Evolutionary conservation across 1,284 basidiomycete genomes (phyloP), one percentile per base, ranked within the genome.

Genomic region (Apiotrichum veenhuisii): DNA sequence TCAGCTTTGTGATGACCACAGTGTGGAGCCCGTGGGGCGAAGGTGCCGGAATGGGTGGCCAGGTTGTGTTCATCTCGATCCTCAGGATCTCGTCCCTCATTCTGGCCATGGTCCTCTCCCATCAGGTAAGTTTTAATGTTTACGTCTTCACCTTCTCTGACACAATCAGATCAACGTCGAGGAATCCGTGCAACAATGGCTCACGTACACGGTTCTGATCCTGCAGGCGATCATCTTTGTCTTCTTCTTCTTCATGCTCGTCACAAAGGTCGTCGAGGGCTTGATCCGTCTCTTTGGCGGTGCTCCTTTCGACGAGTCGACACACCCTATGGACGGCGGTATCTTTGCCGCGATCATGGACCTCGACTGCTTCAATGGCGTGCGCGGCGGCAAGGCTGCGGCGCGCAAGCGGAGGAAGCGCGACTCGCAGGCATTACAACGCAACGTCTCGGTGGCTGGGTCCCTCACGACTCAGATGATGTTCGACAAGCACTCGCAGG

Each of bases 11-110:
- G 52, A 83, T 89, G 33, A 95, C 92, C 41, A 91, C 88, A 58
- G 81, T 96, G 41, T 96, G 92, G 91, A 82, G 94, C 57, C 93
- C 94, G 18, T 98, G 94, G 94, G 92, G 90, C 41, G 88, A 89
- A 54, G 93, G 94, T 3, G 92, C 94, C 1, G 89, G 91, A 64
- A 97, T 97, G 94, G 94, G 92, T 17, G 82, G 91, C 22, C 86
- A 93, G 58, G 91, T 89, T 73, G 95, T 96, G 78, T 79, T 96
- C 67, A 87, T 94, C 63, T 92, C 89, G 59, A 89, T 96, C 3
- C 84, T 89, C 33, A 82, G 95, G 63, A 92, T 97, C 68, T 86
- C 92, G 20, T 85, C 92, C 26, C 88, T 90, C 5, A 90, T 97
- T 18, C 77, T 98, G 43, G 80, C 96, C 49, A 86, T 98, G 65